Conservation (phyloP, 768 basidiomycete species). For the Cyclocybe cylindracea region DNA sequence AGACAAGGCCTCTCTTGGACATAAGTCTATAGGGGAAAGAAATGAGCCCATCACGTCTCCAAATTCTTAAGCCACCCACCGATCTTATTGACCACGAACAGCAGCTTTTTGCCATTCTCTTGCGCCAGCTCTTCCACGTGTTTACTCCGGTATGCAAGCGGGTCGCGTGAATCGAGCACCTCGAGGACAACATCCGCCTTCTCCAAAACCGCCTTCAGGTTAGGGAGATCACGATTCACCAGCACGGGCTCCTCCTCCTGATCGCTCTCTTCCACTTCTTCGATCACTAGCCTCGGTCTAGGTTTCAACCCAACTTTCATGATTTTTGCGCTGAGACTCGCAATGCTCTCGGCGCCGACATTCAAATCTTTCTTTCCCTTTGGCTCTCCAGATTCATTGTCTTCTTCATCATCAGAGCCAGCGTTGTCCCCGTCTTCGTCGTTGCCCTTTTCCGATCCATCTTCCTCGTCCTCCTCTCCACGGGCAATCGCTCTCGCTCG, state of each 20-base stretch:
- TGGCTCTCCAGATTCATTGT: slow-evolving; percentile 28
- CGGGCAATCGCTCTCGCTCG: slow-evolving; percentile 24
- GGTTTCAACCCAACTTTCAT: slow-evolving; percentile 34
- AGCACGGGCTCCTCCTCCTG: slow-evolving; percentile 63
- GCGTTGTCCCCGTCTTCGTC: slow-evolving; percentile 16
- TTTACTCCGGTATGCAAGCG: slow-evolving; percentile 65
- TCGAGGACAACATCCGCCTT: slow-evolving; percentile 78
- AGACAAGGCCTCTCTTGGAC: slow-evolving; percentile 73
- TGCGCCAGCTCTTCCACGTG: slow-evolving; percentile 58
- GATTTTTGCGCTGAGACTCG: slow-evolving; percentile 44
- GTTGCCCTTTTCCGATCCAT: slow-evolving; percentile 13
- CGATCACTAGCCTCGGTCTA: slow-evolving; percentile 22
- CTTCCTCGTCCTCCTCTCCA: slow-evolving; percentile 30
- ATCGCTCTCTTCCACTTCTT: slow-evolving; percentile 33
- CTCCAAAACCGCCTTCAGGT: slow-evolving; percentile 67
- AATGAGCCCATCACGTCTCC: slow-evolving; percentile 1
- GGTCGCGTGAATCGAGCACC: slow-evolving; percentile 86
- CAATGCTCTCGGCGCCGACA: slow-evolving; percentile 50
- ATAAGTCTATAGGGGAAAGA: slow-evolving; percentile 54
- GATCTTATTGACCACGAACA: slow-evolving; percentile 85
- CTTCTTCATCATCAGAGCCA: slow-evolving; percentile 24
- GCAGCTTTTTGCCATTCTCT: slow-evolving; percentile 40
- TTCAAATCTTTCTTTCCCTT: slow-evolving; percentile 42
- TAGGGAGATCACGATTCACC: slow-evolving; percentile 63
- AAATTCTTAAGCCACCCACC: slow-evolving; percentile 50